These are phyloP conservation scores for Tuber calosporum DNA, from an alignment of 495 filamentous ascomycete species.

Conservation along the genomic window DNA sequence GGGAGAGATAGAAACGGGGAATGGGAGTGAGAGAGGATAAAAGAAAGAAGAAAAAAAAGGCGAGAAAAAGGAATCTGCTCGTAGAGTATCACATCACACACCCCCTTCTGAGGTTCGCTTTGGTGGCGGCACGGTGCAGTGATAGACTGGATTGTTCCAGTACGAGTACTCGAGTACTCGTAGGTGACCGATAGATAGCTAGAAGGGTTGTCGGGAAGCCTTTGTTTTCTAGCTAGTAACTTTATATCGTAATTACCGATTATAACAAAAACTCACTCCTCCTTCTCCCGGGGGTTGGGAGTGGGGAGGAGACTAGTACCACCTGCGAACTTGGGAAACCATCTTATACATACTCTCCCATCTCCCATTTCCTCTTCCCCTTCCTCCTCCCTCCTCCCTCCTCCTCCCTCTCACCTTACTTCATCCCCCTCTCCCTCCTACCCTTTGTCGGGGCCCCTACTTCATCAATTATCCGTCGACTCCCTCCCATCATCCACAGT, in stretches of 20 bases:
- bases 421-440: background rate
- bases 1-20: background rate
- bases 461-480: background rate
- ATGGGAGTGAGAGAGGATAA: background rate
- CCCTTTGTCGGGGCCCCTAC: background rate
- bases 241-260: too few species aligned
- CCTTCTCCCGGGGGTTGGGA: background rate
- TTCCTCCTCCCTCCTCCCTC: conserved; percentile 4
- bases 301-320: background rate
- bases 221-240: background rate
- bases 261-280: too few species aligned
- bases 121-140: background rate
- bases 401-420: background rate
- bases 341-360: background rate
- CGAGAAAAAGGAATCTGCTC: background rate
- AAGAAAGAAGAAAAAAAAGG: background rate
- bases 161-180: too few species aligned
- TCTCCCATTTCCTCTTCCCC: conserved; percentile 1
- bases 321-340: background rate
- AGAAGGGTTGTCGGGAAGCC: background rate
- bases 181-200: background rate
- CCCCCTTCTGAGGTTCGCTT: background rate
- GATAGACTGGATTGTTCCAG: background rate
- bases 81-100: background rate
- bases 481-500: conserved; percentile 1